A percentile compares a stretch with the other conserved stretches of the same genome.
phyloP scores from a whole-genome alignment of 257 asterid genomes.

The Knoxia roxburghii region DNA sequence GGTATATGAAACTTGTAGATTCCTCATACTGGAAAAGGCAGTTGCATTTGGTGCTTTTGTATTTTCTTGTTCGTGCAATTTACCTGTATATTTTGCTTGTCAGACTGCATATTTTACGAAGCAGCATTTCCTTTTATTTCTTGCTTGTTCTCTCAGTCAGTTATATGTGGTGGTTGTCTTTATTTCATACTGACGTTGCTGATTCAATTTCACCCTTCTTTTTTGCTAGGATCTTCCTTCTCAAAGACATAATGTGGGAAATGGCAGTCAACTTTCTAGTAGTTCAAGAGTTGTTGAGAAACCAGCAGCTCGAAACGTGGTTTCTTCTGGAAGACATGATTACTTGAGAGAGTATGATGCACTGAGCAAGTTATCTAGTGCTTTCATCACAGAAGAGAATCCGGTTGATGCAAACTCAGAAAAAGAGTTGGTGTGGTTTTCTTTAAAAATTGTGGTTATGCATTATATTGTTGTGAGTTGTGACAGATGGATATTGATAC shows the following conservation, averaged over 20 bases:
- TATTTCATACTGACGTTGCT: neutral
- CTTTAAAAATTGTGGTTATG: constrained; percentile 10
- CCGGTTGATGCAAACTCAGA: constrained; percentile 80
- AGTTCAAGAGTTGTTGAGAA: constrained; percentile 33
- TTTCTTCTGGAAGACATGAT: constrained; percentile 37
- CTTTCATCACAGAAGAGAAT: constrained; percentile 42
- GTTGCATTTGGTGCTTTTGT: neutral
- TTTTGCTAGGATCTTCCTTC: constrained; percentile 27
- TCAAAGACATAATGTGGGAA: constrained; percentile 30
- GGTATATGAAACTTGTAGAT: neutral
- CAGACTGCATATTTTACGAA: neutral
- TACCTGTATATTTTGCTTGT: neutral
- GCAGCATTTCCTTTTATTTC: neutral
- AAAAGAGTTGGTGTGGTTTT: constrained; percentile 72
- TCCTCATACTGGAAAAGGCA: neutral
- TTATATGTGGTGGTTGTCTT: neutral
- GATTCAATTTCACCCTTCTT: neutral
- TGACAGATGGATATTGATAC: constrained; percentile 14
- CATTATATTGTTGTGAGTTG: constrained; percentile 14
- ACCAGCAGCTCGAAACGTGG: constrained; percentile 15
- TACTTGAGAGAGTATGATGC: constrained; percentile 52
- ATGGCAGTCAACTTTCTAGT: constrained; percentile 25
- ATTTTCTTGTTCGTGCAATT: neutral
- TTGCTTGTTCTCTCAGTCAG: neutral
- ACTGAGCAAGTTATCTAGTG: constrained; percentile 50